These are phyloP conservation scores for Aegilops bicornis DNA, from an alignment of 176 grass and related monocot genomes.

Conservation along the genomic window DNA sequence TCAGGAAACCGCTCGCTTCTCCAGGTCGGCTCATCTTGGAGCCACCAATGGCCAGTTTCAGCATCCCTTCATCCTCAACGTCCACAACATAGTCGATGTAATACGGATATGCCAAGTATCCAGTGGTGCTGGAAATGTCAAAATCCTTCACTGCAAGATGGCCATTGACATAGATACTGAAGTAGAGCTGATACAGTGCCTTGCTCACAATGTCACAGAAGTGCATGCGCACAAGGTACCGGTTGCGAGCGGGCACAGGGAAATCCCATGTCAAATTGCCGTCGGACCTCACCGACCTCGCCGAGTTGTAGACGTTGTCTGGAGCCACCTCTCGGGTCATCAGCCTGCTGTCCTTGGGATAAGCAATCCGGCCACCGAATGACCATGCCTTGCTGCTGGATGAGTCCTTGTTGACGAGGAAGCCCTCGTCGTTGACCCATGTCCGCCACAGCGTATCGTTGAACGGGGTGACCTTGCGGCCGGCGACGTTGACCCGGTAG, in stretches of 20 bases:
- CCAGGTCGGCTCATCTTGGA: slow-evolving; percentile 41
- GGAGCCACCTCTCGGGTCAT: slow-evolving; percentile 79
- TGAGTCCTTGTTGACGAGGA: slow-evolving; percentile 38
- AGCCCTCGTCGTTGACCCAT: slow-evolving; percentile 64
- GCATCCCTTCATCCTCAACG: slow-evolving; percentile 37
- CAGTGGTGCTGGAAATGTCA: slow-evolving; percentile 60
- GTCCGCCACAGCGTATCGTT: slow-evolving; percentile 94
- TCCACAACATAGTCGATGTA: slow-evolving; percentile 89
- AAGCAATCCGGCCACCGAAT: slow-evolving; percentile 78
- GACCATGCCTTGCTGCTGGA: slow-evolving; percentile 30
- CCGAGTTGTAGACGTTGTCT: slow-evolving; percentile 76
- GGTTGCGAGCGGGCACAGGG: slow-evolving; percentile 46
- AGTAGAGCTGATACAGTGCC: slow-evolving; percentile 64
- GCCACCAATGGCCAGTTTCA: slow-evolving; percentile 62
- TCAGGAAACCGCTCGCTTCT: slow-evolving; percentile 67
- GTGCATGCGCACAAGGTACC: slow-evolving; percentile 87
- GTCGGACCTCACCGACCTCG: slow-evolving; percentile 55
- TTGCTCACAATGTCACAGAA: slow-evolving; percentile 90
- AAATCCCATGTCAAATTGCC: slow-evolving; percentile 74
- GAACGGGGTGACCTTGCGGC: slow-evolving; percentile 88
- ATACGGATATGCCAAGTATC: slow-evolving; percentile 66
- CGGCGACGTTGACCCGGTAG: slow-evolving; percentile 77
- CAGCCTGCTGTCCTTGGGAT: slow-evolving; percentile 46
- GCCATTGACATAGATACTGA: slow-evolving; percentile 80
- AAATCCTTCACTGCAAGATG: slow-evolving; percentile 66